Evolutionary conservation across 148 eudicot species (phyloP).

Genomic region (Gaultheria prostrata): DNA sequence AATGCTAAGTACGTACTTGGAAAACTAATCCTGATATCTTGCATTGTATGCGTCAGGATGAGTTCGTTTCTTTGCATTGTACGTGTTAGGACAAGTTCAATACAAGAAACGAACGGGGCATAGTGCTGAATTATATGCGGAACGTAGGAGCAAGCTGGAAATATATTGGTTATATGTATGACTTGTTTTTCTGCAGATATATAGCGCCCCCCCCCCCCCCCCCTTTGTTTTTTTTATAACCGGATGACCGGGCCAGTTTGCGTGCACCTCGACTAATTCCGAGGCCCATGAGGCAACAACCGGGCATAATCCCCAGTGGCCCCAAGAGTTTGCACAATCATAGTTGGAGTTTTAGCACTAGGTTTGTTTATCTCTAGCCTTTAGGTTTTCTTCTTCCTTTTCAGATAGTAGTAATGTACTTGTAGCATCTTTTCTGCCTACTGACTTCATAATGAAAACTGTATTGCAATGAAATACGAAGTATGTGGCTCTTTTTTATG

Average conservation of each 20-base stretch:
- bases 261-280: too few relatives aligned
- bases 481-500: neutral
- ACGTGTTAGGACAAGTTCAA: neutral
- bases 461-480: neutral
- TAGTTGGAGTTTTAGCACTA: neutral
- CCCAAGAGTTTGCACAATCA: neutral
- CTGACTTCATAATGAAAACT: neutral
- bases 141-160: neutral
- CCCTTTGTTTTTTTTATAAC: too few relatives aligned
- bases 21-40: neutral
- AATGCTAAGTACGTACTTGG: neutral
- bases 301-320: too few relatives aligned
- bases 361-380: neutral
- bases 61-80: neutral
- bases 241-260: too few relatives aligned
- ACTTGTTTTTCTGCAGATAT: neutral
- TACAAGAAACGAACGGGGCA: neutral
- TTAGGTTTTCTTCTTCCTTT: neutral
- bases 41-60: neutral
- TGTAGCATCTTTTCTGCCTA: neutral
- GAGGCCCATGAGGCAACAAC: too few relatives aligned
- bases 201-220: too few relatives aligned
- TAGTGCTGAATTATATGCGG: neutral
- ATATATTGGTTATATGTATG: neutral
- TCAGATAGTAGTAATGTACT: neutral